These are phyloP conservation scores for Claviceps citrina DNA, from an alignment of 2,329 filamentous ascomycete genomes.

Conservation along the genomic window DNA sequence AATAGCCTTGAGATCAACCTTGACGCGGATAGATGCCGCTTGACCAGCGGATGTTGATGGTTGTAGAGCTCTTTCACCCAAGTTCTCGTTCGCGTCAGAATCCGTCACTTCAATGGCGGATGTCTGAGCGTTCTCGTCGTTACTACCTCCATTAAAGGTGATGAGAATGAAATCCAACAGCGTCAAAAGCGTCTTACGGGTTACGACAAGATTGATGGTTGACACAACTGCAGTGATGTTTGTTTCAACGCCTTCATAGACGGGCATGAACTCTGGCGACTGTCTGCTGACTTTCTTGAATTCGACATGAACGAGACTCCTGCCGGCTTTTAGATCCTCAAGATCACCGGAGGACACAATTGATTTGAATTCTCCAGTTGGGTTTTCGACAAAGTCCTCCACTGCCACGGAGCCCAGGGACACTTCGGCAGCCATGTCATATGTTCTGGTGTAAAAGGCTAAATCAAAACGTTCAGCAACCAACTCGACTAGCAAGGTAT, in stretches of 20 bases:
- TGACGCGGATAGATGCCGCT: slow-evolving; percentile 73
- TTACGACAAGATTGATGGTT: slow-evolving; percentile 92
- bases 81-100: slow-evolving; percentile 15
- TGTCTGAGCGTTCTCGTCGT: slow-evolving; percentile 22
- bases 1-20: slow-evolving; percentile 85
- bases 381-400: slow-evolving; percentile 87
- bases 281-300: slow-evolving; percentile 78
- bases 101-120: slow-evolving; percentile 20
- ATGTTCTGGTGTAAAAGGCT: slow-evolving; percentile 74
- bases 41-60: slow-evolving; percentile 20
- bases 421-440: slow-evolving; percentile 87
- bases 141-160: slow-evolving; percentile 61
- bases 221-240: slow-evolving; percentile 85
- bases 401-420: slow-evolving; percentile 73
- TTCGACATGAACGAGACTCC: slow-evolving; percentile 76
- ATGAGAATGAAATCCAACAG: slow-evolving; percentile 85
- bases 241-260: slow-evolving; percentile 85
- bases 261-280: slow-evolving; percentile 83
- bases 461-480: slow-evolving; percentile 81
- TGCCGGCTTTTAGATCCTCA: slow-evolving; percentile 58
- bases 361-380: slow-evolving; percentile 82
- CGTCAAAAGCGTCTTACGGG: slow-evolving; percentile 79
- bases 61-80: slow-evolving; percentile 21
- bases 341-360: slow-evolving; percentile 75
- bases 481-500: slow-evolving; percentile 75